Base-by-base conservation (phyloP, 306 rosid species). In the Prunus campanulata region DNA sequence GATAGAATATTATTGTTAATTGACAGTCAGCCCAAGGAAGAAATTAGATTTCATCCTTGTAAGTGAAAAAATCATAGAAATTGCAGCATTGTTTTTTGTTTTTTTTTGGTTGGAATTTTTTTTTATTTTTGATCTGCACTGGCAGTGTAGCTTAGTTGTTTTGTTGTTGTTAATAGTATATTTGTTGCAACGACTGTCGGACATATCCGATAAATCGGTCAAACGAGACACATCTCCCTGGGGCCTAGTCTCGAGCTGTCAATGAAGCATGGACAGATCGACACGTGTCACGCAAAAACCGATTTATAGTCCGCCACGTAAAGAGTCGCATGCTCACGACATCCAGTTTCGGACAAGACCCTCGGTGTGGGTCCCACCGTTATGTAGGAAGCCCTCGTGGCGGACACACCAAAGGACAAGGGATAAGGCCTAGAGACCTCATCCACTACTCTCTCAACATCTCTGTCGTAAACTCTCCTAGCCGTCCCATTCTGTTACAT, bases 361-460 rank as follows among this genome's bases (percentile, higher is more conserved):
- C 14, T 24, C 39, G 4, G 6, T 71, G 91, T 78, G 94, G 94
- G 92, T 67, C 92, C 91, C 89, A 84, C 85, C 51, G 52, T 19
- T 30, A 74, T 42, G 66, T 80, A 75, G 72, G 79, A 70, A 79
- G 81, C 85, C 83, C 83, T 81, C 85, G 80, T 86, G 90, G 87
- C 91, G 89, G 90, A 87, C 83, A 81, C 75, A 70, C 79, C 91
- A 81, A 88, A 78, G 89, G 81, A 39, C 81, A 76, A 70, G 25
- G 86, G 91, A 88, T 85, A 91, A 89, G 95, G 68, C 61, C 76
- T 14, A 39, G 80, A 80, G 88, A 5, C 7, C 0, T 7, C 15
- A 57, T 77, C 64, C 18, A 3, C 25, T 65, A 19, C 68, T 57
- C 6, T 8, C 30, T 2, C 9, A 39, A 20, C 76, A 47, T n/a